Evolutionary conservation across 345 rosid genomes (phyloP).

Genomic region (Hypericum androsaemum): DNA sequence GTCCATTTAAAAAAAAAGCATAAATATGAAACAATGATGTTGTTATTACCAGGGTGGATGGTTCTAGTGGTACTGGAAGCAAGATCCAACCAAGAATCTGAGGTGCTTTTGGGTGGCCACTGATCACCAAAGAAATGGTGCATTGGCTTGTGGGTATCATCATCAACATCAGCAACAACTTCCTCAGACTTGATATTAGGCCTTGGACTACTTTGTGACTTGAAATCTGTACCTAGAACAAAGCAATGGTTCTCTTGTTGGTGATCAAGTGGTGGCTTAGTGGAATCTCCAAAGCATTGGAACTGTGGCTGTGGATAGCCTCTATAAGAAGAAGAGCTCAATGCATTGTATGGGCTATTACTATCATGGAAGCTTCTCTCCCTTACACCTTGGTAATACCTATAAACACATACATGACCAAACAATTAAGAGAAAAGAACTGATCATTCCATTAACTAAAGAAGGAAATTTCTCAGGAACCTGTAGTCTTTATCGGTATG

Average conservation of each 20-base stretch:
- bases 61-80: background rate
- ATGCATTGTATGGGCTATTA: too few species aligned
- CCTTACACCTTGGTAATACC: background rate
- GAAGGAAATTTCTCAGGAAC: too few species aligned
- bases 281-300: background rate
- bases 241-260: background rate
- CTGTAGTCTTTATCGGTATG: too few species aligned
- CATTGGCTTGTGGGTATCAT: constrained; percentile 1
- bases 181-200: background rate
- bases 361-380: too few species aligned
- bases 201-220: background rate
- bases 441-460: too few species aligned
- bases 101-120: background rate
- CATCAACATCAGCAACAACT: background rate
- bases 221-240: constrained; percentile 2
- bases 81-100: constrained; percentile 7
- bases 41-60: background rate
- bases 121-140: constrained; percentile 2
- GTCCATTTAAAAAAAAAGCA: too few species aligned
- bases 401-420: background rate
- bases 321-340: too few species aligned
- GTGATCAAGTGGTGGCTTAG: background rate
- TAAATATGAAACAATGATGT: too few species aligned
- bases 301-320: constrained; percentile 1
- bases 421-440: too few species aligned